phyloP scores from a whole-genome alignment of 805 yeast genomes.

The Lipomyces chichibuensis region DNA sequence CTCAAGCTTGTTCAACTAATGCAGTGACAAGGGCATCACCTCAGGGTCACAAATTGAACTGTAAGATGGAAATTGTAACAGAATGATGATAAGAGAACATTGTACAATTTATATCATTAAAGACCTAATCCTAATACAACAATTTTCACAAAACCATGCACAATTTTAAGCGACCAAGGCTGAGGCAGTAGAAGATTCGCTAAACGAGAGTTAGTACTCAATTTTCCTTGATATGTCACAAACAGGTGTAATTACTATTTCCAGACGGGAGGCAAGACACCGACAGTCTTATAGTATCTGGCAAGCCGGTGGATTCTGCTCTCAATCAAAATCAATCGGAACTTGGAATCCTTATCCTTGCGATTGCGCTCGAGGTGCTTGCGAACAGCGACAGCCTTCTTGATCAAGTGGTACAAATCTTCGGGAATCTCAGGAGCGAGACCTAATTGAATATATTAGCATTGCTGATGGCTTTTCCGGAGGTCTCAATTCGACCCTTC shows the following conservation, averaged over 20 bases:
- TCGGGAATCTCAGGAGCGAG: conserved; percentile 99
- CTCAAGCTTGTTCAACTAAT: not conserved
- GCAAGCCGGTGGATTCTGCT: conserved; percentile 99
- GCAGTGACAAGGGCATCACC: not conserved
- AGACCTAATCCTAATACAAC: conserved; percentile 1
- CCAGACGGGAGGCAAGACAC: conserved; percentile 99
- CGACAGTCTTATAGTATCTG: conserved; percentile 99
- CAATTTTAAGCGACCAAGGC: conserved; percentile 90
- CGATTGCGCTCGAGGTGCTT: conserved; percentile 99
- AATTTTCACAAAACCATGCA: conserved; percentile 3
- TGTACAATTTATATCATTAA: conserved; percentile 4
- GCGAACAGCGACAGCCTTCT: conserved; percentile 99
- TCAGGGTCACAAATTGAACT: not conserved
- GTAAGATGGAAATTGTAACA: not conserved
- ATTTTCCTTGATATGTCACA: not conserved
- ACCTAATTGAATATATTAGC: conserved; percentile 35
- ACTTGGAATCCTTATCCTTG: conserved; percentile 99
- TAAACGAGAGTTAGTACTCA: conserved; percentile 11
- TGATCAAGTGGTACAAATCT: conserved; percentile 97
- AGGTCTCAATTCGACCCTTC: not conserved
- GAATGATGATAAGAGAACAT: not conserved
- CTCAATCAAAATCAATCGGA: conserved; percentile 99
- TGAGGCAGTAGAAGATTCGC: conserved; percentile 99
- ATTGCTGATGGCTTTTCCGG: not conserved
- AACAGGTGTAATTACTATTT: conserved; percentile 55